Conservation (phyloP, 1,284 basidiomycete species). For the Cystobasidium slooffiae region DNA sequence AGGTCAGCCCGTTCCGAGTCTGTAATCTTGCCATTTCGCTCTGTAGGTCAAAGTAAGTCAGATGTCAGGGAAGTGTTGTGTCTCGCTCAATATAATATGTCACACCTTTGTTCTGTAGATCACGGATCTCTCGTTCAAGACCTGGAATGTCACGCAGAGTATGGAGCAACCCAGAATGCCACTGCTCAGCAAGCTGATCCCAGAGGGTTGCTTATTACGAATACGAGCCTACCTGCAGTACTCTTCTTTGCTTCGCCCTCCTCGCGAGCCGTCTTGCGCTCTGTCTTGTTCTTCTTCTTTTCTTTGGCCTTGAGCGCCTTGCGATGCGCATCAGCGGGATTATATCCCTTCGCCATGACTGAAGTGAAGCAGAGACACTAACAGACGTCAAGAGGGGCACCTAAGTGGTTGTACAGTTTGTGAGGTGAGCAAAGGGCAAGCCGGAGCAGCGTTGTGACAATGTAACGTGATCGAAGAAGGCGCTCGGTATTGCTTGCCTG, state of each 20-base stretch:
- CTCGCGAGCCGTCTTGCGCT: constrained; percentile 53
- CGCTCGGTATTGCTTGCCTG: too few species aligned
- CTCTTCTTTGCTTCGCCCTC: constrained; percentile 50
- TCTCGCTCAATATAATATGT: neutral
- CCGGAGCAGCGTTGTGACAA: too few species aligned
- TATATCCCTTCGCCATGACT: constrained; percentile 49
- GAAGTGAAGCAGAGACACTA: neutral
- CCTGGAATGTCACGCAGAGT: neutral
- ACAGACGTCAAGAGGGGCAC: neutral
- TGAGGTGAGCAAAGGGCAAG: too few species aligned
- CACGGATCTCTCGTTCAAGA: constrained; percentile 36
- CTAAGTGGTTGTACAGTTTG: neutral
- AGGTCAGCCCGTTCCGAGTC: constrained; percentile 48
- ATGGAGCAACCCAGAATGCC: neutral
- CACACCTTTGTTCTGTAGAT: constrained; percentile 34
- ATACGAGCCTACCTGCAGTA: constrained; percentile 27
- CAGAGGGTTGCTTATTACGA: neutral
- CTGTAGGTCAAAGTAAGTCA: constrained; percentile 30
- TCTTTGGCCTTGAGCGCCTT: constrained; percentile 56
- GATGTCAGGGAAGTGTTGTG: neutral
- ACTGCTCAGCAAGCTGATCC: neutral
- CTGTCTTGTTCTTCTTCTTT: constrained; percentile 55
- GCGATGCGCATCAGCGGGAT: constrained; percentile 57
- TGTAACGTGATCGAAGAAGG: too few species aligned
- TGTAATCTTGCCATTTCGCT: constrained; percentile 40